phyloP scores from a whole-genome alignment of 805 yeast species.

The Yamadazyma philogaea region DNA sequence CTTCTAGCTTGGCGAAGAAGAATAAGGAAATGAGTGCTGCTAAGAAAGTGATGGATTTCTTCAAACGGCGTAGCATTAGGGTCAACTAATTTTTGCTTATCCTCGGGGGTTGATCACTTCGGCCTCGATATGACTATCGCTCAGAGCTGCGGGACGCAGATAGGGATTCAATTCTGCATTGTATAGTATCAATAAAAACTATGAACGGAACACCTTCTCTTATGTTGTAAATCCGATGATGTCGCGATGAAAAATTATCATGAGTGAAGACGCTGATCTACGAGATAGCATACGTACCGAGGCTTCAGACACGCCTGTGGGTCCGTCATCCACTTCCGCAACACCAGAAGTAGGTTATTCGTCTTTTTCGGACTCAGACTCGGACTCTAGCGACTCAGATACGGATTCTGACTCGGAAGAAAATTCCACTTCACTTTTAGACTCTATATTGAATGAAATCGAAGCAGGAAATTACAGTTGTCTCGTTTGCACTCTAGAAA shows the following conservation, averaged over 20 bases:
- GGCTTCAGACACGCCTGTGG: background rate
- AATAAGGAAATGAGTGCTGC: conserved; percentile 70
- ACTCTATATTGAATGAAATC: conserved; percentile 52
- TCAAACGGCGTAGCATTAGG: conserved; percentile 56
- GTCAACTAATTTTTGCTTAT: conserved; percentile 18
- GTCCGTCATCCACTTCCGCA: background rate
- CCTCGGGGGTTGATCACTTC: too few species aligned
- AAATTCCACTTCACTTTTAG: conserved; percentile 22
- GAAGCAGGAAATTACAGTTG: conserved; percentile 73
- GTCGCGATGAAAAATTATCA: background rate
- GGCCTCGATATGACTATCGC: background rate
- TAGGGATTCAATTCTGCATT: conserved; percentile 8
- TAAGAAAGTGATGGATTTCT: conserved; percentile 72
- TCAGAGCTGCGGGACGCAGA: background rate
- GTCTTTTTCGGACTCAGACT: conserved; percentile 1
- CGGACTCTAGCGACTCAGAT: conserved; percentile 1
- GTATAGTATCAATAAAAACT: conserved; percentile 6
- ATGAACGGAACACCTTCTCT: background rate
- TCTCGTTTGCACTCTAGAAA: conserved; percentile 82
- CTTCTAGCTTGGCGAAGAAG: conserved; percentile 26
- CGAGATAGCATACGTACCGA: background rate
- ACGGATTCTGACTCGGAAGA: conserved; percentile 6
- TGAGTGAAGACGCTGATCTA: conserved; percentile 1
- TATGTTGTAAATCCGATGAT: background rate
- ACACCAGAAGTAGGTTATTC: background rate